Base-by-base conservation (phyloP, 169 alveolate species). In the Amoebophrya sp. region DNA sequence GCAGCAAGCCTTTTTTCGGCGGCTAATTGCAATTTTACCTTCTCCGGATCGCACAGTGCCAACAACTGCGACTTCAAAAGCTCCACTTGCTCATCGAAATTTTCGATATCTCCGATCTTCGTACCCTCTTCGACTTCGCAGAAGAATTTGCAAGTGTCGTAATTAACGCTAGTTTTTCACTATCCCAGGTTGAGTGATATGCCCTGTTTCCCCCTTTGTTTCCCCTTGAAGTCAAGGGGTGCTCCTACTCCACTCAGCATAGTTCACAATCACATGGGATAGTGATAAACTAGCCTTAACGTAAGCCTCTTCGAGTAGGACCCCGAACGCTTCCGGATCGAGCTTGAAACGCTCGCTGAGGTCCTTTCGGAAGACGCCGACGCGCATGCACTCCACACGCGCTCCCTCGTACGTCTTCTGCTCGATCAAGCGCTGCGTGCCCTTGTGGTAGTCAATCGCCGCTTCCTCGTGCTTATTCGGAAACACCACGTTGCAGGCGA, bases 401-500 rank as follows among this genome's bases (percentile, higher is more conserved):
- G 78, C 34, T 40, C 65, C 92, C 90, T 93, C 93, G 90, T 91
- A 89, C n/a, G 95, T 96, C 38, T 93, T 54, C 36, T 40, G 90
- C 91, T 93, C 94, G 6, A 93, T 41, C 76, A 92, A 36, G 29
- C 94, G 94, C 83, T 89, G 65, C 78, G 94, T 92, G 12, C 92
- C 93, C 90, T 96, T 92, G 90, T 95, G 95, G 94, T 96, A 97
- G 95, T 95, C 96, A 95, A 97, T 97, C 24, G 94, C 93, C 78
- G 95, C 95, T 38, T 95, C 96, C 34, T 95, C 92, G 94, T 98
- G 98, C 94, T 99, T 99, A 94, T 98, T 98, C 0, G 99, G 99
- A 93, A 98, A 98, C 40, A 99, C 95, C 29, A 99, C 98, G 93
- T 96, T 96, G 94, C 98, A 96, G 83, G 95, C 95, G 93, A 95